Conservation (phyloP, 257 asterid species). For the Perilla frutescens region DNA sequence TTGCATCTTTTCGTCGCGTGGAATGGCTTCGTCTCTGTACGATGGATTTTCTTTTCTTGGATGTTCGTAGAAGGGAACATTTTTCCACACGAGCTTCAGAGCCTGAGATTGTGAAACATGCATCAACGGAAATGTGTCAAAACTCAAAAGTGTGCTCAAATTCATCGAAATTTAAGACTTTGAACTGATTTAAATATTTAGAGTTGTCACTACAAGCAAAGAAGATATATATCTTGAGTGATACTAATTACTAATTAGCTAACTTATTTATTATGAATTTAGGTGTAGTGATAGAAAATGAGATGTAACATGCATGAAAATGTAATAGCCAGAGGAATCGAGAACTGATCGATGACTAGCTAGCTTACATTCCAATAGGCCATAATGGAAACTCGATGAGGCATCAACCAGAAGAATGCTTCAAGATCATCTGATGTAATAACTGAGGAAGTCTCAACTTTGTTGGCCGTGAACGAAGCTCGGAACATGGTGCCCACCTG, state of each 20-base stretch:
- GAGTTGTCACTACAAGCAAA: no score
- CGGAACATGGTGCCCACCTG: slow-evolving; percentile 62
- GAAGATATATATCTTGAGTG: no score
- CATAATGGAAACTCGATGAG: slow-evolving; percentile 63
- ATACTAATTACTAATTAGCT: no score
- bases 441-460: slow-evolving; percentile 25
- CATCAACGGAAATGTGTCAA: background rate
- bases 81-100: slow-evolving; percentile 68
- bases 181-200: no score
- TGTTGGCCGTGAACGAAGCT: slow-evolving; percentile 62
- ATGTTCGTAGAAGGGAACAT: slow-evolving; percentile 51
- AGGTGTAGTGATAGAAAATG: no score
- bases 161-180: no score
- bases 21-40: slow-evolving; percentile 51
- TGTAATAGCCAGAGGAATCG: no score
- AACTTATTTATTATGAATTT: no score
- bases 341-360: no score
- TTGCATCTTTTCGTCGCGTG: slow-evolving; percentile 46
- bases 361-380: slow-evolving; percentile 78
- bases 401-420: slow-evolving; percentile 71
- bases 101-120: slow-evolving; percentile 42
- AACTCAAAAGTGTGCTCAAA: no score
- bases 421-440: slow-evolving; percentile 44
- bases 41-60: slow-evolving; percentile 54
- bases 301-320: no score